These are phyloP conservation scores for Phalaenopsis aphrodite DNA, from an alignment of 106 monocot genomes.

Conservation along the genomic window DNA sequence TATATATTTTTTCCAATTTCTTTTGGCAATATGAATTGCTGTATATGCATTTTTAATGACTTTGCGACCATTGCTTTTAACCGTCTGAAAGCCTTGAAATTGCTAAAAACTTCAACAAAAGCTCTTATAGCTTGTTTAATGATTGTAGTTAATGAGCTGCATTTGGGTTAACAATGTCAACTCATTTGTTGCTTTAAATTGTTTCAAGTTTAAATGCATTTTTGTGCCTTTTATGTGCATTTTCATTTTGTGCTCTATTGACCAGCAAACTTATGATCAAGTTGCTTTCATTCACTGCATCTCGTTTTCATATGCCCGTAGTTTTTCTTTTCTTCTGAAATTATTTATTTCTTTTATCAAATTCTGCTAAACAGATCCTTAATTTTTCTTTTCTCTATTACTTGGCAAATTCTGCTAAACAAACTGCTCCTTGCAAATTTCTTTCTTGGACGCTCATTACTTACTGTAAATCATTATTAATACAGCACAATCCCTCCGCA, in stretches of 20 bases:
- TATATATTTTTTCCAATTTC: background rate
- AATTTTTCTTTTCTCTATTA: background rate
- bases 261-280: background rate
- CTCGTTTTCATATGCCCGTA: too few relatives aligned
- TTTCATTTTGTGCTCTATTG: background rate
- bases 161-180: background rate
- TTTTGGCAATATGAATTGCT: background rate
- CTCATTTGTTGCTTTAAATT: background rate
- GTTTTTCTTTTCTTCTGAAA: background rate
- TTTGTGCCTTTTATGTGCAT: conserved; percentile 1
- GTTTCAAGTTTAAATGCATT: background rate
- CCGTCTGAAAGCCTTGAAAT: background rate
- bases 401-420: background rate
- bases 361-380: background rate
- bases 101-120: background rate
- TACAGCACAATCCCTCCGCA: conserved; percentile 34
- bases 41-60: background rate
- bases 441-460: background rate
- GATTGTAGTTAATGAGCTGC: background rate
- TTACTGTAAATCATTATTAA: background rate
- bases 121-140: background rate
- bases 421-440: background rate
- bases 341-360: background rate
- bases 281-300: background rate
- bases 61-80: background rate